Percentiles rank a stretch among this genome's conserved stretches.
Evolutionary conservation across 1,284 basidiomycete genomes (phyloP).

Genomic region (Puccinia hordei): DNA sequence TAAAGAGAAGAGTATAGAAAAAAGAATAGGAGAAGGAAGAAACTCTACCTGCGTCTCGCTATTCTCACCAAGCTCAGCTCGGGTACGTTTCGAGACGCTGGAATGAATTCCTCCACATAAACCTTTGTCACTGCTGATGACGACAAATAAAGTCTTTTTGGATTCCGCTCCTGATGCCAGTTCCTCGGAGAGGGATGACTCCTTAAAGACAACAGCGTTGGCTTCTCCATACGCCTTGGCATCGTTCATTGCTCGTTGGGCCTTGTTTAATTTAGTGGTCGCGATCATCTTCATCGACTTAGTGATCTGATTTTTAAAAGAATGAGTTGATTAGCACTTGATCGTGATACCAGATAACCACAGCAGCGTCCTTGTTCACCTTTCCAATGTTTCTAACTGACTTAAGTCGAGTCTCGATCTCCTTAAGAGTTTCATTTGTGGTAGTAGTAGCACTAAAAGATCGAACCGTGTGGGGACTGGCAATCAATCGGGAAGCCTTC

Average conservation of each 20-base stretch:
- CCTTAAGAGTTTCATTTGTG: conserved; percentile 94
- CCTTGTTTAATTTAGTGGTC: conserved; percentile 93
- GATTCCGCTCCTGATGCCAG: conserved; percentile 56
- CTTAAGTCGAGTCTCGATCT: conserved; percentile 95
- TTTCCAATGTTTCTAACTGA: conserved; percentile 75
- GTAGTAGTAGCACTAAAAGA: conserved; percentile 70
- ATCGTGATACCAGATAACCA: neutral
- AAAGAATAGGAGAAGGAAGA: neutral
- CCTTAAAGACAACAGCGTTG: conserved; percentile 63
- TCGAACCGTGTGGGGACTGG: conserved; percentile 57
- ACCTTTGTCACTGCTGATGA: conserved; percentile 97
- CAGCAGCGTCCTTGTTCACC: neutral
- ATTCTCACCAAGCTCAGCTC: conserved; percentile 63
- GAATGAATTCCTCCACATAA: conserved; percentile 99
- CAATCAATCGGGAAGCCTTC: conserved; percentile 5
- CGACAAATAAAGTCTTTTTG: conserved; percentile 70
- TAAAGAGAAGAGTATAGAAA: neutral
- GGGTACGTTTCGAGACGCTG: conserved; percentile 85
- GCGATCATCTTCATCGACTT: conserved; percentile 98
- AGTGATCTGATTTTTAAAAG: conserved; percentile 34
- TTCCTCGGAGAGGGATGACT: conserved; percentile 41
- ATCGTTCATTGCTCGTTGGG: conserved; percentile 87
- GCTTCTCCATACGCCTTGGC: conserved; percentile 93
- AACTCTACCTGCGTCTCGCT: conserved; percentile 46
- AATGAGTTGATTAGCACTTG: neutral